These are phyloP conservation scores for Phytophthora capsici DNA, from an alignment of 352 stramenopile genomes.

Conservation along the genomic window DNA sequence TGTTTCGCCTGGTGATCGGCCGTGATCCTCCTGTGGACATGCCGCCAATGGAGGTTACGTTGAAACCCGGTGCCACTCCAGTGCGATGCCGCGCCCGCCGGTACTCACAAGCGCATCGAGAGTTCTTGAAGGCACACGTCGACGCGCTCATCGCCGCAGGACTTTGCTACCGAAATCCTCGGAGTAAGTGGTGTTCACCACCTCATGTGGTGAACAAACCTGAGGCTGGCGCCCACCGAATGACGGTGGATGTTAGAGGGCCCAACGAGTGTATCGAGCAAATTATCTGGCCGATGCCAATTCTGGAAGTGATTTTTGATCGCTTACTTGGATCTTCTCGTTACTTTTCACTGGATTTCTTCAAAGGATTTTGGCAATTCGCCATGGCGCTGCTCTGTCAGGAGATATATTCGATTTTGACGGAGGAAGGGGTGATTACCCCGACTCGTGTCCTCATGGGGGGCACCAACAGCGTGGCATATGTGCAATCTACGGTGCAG, in stretches of 20 bases:
- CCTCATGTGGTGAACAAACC: constrained; percentile 11
- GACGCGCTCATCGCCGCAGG: constrained; percentile 1
- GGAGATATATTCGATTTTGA: constrained; percentile 25
- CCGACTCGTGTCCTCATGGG: no score
- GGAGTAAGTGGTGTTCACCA: constrained; percentile 7
- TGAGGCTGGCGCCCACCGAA: not conserved
- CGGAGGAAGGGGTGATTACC: constrained; percentile 19
- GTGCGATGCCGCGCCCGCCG: constrained; percentile 7
- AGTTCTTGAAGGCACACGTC: constrained; percentile 19
- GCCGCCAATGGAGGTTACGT: constrained; percentile 14
- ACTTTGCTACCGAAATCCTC: constrained; percentile 11
- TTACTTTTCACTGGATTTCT: constrained; percentile 24
- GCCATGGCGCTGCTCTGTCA: constrained; percentile 1
- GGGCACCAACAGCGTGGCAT: not conserved
- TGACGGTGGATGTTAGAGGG: constrained; percentile 17
- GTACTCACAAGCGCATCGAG: constrained; percentile 8
- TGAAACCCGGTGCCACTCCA: constrained; percentile 4
- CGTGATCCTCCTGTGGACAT: constrained; percentile 21
- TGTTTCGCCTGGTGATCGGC: constrained; percentile 10
- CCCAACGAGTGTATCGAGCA: constrained; percentile 8
- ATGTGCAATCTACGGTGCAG: constrained; percentile 17
- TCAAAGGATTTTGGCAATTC: constrained; percentile 28
- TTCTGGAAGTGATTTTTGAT: constrained; percentile 13
- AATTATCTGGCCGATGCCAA: constrained; percentile 17
- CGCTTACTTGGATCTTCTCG: constrained; percentile 4